Conservation (phyloP, 192 early-diverging fungal species). For the Coemansia aciculifera region DNA sequence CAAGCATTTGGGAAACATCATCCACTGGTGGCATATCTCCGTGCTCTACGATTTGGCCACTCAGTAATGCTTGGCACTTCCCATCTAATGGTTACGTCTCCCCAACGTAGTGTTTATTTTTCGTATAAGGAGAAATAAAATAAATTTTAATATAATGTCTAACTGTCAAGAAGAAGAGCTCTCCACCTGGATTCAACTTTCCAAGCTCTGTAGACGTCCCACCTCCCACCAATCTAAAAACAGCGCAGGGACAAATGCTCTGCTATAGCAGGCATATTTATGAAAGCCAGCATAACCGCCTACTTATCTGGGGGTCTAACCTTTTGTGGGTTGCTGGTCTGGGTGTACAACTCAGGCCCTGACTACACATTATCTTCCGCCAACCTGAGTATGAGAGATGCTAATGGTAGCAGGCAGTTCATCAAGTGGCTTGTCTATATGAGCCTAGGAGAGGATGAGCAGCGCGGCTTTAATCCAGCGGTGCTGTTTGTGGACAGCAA, state of each 20-base stretch:
- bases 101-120: no score
- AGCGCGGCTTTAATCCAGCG: constrained; percentile 13
- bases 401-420: background rate
- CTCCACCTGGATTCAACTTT: no score
- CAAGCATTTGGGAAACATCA: no score
- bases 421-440: constrained; percentile 14
- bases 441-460: constrained; percentile 1
- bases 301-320: background rate
- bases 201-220: no score
- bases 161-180: no score
- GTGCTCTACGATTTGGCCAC: no score
- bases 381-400: background rate
- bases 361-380: background rate
- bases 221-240: background rate
- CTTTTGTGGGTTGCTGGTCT: background rate
- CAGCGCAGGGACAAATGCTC: background rate
- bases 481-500: background rate
- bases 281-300: background rate
- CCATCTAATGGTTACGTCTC: no score
- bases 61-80: no score
- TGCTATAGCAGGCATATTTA: constrained; percentile 7
- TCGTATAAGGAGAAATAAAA: no score
- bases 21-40: no score
- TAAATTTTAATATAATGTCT: no score
- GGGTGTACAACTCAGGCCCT: background rate